These are phyloP conservation scores for Tolypocladium tundrense DNA, from an alignment of 2,329 filamentous ascomycete species.

Conservation along the genomic window DNA sequence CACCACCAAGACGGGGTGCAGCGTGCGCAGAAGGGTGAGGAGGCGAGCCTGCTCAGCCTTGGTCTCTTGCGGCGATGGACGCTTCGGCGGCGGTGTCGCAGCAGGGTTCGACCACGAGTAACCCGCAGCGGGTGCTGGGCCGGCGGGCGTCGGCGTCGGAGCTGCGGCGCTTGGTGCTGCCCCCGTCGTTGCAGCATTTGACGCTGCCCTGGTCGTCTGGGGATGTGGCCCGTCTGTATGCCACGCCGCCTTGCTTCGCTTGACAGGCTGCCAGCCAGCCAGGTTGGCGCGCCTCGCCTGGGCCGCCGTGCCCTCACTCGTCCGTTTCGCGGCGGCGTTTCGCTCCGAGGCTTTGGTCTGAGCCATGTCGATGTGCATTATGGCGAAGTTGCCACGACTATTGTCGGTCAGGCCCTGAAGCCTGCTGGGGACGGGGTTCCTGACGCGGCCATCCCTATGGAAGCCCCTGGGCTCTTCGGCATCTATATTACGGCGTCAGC, in stretches of 20 bases:
- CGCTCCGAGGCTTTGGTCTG: conserved; percentile 36
- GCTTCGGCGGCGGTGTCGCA: not conserved
- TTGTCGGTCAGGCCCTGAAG: conserved; percentile 47
- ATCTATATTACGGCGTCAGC: not conserved
- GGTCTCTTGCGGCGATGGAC: conserved; percentile 29
- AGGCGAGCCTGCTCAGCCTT: conserved; percentile 52
- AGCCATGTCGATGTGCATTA: conserved; percentile 50
- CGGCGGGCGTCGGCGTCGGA: not conserved
- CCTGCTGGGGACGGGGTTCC: conserved; percentile 52
- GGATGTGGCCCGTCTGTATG: conserved; percentile 6
- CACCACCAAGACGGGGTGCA: conserved; percentile 46
- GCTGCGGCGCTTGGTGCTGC: not conserved
- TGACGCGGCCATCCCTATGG: conserved; percentile 20
- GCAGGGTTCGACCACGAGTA: not conserved
- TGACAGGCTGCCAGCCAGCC: conserved; percentile 41
- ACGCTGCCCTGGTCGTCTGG: not conserved
- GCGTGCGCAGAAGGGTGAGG: conserved; percentile 42
- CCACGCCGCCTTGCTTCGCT: conserved; percentile 28
- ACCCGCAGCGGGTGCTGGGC: not conserved
- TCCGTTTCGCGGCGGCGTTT: conserved; percentile 46
- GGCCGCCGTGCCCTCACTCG: conserved; percentile 50
- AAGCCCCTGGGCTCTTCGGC: not conserved
- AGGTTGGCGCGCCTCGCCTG: conserved; percentile 46
- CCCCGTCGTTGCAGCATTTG: not conserved
- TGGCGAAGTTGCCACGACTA: conserved; percentile 50